A percentile compares a stretch with the other conserved stretches of the same genome.
These are phyloP conservation scores for Hepatocystis sp. DNA, from an alignment of 169 alveolate genomes.

Conservation along the genomic window DNA sequence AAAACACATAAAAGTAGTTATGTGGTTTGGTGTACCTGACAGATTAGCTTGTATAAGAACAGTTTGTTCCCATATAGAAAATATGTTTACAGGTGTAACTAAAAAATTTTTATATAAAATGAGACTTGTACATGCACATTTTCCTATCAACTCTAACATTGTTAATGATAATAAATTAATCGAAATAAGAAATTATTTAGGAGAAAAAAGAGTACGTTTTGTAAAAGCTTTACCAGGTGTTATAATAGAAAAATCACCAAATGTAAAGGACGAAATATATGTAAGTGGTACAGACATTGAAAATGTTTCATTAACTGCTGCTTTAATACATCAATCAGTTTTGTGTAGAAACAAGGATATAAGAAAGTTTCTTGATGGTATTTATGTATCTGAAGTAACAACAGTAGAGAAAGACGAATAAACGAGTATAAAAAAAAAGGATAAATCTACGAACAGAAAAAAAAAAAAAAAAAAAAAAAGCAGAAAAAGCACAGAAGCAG, in stretches of 20 bases:
- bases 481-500: too few species aligned
- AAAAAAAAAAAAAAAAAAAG: too few species aligned
- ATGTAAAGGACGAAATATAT: slow-evolving; percentile 97
- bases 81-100: slow-evolving; percentile 99
- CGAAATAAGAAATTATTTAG: slow-evolving; percentile 99
- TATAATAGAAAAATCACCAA: slow-evolving; percentile 92
- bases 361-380: slow-evolving; percentile 99
- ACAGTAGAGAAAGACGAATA: slow-evolving; percentile 91
- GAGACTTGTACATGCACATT: slow-evolving; percentile 99
- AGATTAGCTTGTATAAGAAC: slow-evolving; percentile 96
- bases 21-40: slow-evolving; percentile 96
- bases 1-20: slow-evolving; percentile 91
- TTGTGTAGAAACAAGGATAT: slow-evolving; percentile 98
- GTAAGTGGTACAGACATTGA: slow-evolving; percentile 98
- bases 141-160: slow-evolving; percentile 98
- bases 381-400: slow-evolving; percentile 97
- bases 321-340: slow-evolving; percentile 97
- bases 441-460: too few species aligned
- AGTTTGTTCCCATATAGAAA: slow-evolving; percentile 95
- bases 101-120: slow-evolving; percentile 97
- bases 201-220: slow-evolving; percentile 97
- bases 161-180: slow-evolving; percentile 95
- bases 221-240: slow-evolving; percentile 96
- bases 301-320: slow-evolving; percentile 97
- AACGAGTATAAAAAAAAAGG: slow-evolving; percentile 1